Conservation (phyloP, 2,329 filamentous ascomycete genomes). For the Sordariomycetes sp. region DNA sequence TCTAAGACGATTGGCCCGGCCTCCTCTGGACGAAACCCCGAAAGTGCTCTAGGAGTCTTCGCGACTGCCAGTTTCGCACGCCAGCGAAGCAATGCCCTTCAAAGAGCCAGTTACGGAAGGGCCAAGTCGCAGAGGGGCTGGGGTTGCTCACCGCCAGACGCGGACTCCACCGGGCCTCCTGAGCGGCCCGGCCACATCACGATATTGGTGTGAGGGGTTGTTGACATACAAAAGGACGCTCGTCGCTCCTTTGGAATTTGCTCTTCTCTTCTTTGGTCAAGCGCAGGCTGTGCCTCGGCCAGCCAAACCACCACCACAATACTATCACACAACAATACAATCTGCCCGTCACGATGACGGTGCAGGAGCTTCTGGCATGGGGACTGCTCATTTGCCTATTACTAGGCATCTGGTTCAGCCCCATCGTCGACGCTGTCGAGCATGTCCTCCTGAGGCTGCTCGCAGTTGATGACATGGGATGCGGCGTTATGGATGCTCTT, state of each 20-base stretch:
- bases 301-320: background rate
- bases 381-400: slow-evolving; percentile 3
- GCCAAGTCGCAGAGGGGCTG: background rate
- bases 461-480: too few species aligned
- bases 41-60: too few species aligned
- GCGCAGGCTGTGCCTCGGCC: slow-evolving; percentile 3
- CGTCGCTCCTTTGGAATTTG: background rate
- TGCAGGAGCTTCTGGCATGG: slow-evolving; percentile 3
- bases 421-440: slow-evolving; percentile 1
- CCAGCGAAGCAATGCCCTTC: slow-evolving; percentile 1
- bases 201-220: background rate
- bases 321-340: background rate
- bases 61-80: too few species aligned
- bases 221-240: slow-evolving; percentile 1
- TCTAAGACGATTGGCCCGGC: slow-evolving; percentile 4
- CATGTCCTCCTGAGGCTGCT: too few species aligned
- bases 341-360: background rate
- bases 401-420: slow-evolving; percentile 4
- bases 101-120: background rate
- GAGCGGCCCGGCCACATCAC: background rate
- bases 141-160: slow-evolving; percentile 2
- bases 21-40: too few species aligned
- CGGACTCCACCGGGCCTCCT: slow-evolving; percentile 1
- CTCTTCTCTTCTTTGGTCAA: slow-evolving; percentile 1
- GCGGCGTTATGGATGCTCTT: background rate